These are phyloP conservation scores for Fusarium pseudoanthophilum DNA, from an alignment of 2,329 filamentous ascomycete species.

Conservation along the genomic window DNA sequence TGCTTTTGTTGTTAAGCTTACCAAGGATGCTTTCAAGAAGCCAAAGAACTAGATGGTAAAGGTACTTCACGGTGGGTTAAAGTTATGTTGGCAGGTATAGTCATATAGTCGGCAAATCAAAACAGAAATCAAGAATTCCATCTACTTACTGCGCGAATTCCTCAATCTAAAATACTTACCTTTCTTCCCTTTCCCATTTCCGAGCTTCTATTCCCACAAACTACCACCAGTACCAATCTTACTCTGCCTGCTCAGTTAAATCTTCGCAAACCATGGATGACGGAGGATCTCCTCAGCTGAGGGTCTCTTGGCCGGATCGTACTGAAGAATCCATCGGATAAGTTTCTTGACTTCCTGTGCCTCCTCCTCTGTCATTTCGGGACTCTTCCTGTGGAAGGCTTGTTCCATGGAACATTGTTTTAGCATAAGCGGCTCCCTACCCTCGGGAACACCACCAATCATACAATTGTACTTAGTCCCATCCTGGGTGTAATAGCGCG, in stretches of 20 bases:
- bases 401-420: conserved; percentile 6
- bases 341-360: not conserved
- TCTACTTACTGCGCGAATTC: not conserved
- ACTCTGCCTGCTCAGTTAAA: not conserved
- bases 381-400: not conserved
- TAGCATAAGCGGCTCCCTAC: not conserved
- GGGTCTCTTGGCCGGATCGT: not conserved
- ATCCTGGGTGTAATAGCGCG: not conserved
- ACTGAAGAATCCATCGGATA: not conserved
- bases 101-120: fast-evolving
- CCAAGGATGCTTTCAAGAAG: conserved; percentile 13
- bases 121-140: fast-evolving
- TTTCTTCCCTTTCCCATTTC: too few species aligned
- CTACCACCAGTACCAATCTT: not conserved
- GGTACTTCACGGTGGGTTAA: fast-evolving
- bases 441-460: not conserved
- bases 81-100: fast-evolving
- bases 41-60: not conserved
- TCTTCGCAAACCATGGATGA: not conserved
- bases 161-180: not conserved
- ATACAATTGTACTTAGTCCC: not conserved
- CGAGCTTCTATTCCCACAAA: too few species aligned
- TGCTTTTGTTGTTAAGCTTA: conserved; percentile 57
- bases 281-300: not conserved
- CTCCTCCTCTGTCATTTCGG: not conserved